phyloP scores from a whole-genome alignment of 2,329 filamentous ascomycete genomes.

The Talaromyces sp. region DNA sequence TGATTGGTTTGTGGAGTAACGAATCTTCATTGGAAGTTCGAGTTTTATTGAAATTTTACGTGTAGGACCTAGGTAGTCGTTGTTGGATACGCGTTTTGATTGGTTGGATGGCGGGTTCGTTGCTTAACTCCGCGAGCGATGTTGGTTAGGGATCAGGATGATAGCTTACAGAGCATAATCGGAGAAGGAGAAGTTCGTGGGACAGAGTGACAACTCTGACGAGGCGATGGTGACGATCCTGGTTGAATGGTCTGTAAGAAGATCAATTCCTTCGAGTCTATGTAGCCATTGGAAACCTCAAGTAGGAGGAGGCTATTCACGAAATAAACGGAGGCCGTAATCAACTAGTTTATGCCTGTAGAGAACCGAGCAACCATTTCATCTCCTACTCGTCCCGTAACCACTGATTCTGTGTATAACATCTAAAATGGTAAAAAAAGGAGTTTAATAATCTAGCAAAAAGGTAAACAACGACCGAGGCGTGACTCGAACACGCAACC shows the following conservation, averaged over 20 bases:
- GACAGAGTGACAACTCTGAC: not conserved
- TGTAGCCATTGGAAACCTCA: no score
- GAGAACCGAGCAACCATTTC: no score
- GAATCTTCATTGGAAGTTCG: not conserved
- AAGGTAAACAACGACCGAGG: not conserved
- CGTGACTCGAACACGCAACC: conserved; percentile 14
- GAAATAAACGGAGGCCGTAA: no score
- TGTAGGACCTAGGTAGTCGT: not conserved
- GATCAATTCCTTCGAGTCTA: no score
- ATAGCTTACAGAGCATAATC: no score
- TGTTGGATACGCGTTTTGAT: not conserved
- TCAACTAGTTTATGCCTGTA: no score
- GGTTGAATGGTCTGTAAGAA: no score
- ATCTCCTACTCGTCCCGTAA: no score
- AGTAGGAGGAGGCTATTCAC: no score
- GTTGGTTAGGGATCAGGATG: not conserved
- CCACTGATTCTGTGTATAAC: no score
- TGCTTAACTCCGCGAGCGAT: conserved; percentile 1
- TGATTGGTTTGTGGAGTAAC: not conserved
- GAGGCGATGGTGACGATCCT: no score
- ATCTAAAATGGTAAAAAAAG: not conserved
- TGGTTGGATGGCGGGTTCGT: not conserved
- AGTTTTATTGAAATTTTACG: not conserved
- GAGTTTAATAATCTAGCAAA: not conserved
- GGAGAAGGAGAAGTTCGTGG: not conserved